phyloP scores from a whole-genome alignment of 306 rosid species.

The Sesbania bispinosa region DNA sequence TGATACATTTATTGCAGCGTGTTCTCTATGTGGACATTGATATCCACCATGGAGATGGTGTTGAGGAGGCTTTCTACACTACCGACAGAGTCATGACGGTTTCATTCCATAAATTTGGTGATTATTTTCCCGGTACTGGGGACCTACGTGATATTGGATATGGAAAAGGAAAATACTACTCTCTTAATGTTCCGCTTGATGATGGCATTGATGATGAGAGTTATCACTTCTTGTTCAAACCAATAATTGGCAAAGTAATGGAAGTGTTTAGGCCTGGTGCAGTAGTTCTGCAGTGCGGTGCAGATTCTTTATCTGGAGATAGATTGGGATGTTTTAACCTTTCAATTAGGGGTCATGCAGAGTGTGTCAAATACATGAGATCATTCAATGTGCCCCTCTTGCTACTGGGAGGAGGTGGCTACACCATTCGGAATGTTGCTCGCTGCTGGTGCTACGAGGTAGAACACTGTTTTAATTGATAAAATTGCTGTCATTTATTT shows the following conservation, averaged over 20 bases:
- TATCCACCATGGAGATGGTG: conserved; percentile 91
- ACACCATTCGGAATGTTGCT: conserved; percentile 88
- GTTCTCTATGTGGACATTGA: conserved; percentile 87
- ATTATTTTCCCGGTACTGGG: conserved; percentile 87
- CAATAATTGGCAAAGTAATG: conserved; percentile 81
- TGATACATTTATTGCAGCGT: conserved; percentile 53
- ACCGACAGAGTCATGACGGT: conserved; percentile 92
- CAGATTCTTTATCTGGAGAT: conserved; percentile 87
- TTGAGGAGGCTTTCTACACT: conserved; percentile 89
- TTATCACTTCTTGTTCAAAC: conserved; percentile 85
- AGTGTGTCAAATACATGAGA: conserved; percentile 84
- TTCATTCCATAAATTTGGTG: conserved; percentile 89
- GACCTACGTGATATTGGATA: conserved; percentile 76
- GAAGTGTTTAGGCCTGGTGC: conserved; percentile 87
- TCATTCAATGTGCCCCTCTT: conserved; percentile 86
- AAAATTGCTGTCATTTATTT: background rate
- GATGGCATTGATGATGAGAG: conserved; percentile 95
- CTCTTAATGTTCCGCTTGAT: conserved; percentile 86
- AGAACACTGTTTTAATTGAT: conserved; percentile 12
- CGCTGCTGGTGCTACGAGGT: conserved; percentile 97
- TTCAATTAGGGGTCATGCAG: conserved; percentile 87
- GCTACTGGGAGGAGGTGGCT: conserved; percentile 88
- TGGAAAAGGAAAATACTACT: conserved; percentile 79
- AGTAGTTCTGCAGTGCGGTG: conserved; percentile 91
- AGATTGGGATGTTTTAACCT: conserved; percentile 89